Base-by-base conservation (phyloP, 257 asterid species). In the Petunia axillaris region DNA sequence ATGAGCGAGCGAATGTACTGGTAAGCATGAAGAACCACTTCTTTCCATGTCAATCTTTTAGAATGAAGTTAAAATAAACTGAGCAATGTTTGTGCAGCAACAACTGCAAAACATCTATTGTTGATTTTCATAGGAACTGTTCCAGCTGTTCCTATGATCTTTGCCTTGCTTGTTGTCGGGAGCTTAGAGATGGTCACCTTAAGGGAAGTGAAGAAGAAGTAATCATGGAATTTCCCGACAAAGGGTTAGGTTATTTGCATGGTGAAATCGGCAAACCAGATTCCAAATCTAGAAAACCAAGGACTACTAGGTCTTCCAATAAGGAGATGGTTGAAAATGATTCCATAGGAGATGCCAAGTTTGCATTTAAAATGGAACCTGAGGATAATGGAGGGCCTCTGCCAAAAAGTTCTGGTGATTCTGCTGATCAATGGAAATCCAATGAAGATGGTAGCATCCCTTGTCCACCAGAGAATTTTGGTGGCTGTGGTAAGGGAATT, bases 101-200 rank as follows among this genome's bases (percentile, higher is more conserved):
- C 89, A 87, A 90, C 83, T 94, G 98, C 81, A 87, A 81, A 81
- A 92, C 97, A 41, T 88, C 95, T 7, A 91, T 94, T 76, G 80
- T 79, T 86, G 96, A 94, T 81, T 85, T 86, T 66, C 93, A 92
- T 80, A 83, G 96, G 74, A 94, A 90, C 90, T 93, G 97, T 83
- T 85, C 87, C 39, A 79, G 11, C 38, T 94, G 98, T 80, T 81
- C 88, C 75, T 94, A 87, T 85, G 96, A 93, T 79, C 88, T 94
- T 75, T 94, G 98, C 83, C 90, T 94, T 80, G 81, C 87, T 59
- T 94, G 98, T 82, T 94, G 93, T 77, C 89, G 66, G 80, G 98
- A 94, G 89, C 84, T 94, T 57, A 88, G 97, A 57, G 87, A 79
- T 74, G 97, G 97, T 75, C 57, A 64, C 59, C 81, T 89, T 52